These are phyloP conservation scores for Podosphaera fusca DNA, from an alignment of 2,329 filamentous ascomycete genomes.

Conservation along the genomic window DNA sequence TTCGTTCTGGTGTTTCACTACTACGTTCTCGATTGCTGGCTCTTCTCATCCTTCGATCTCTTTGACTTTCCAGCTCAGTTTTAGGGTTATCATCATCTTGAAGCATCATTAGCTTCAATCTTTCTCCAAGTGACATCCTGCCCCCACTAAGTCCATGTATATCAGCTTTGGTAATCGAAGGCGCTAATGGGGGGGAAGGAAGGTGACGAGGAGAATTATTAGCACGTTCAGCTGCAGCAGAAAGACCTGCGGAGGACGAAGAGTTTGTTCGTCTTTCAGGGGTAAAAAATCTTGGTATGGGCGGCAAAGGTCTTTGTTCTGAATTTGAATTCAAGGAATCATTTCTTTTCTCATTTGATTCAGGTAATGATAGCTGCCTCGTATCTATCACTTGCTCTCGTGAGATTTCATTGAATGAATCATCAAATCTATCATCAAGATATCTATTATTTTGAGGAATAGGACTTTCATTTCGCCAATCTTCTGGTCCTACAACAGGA, in stretches of 20 bases:
- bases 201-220: conserved; percentile 42
- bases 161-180: conserved; percentile 50
- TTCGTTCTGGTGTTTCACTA: conserved; percentile 15
- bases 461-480: conserved; percentile 62
- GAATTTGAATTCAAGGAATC: conserved; percentile 58
- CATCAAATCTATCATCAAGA: conserved; percentile 21
- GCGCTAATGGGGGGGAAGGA: conserved; percentile 47
- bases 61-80: conserved; percentile 38
- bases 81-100: conserved; percentile 38
- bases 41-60: conserved; percentile 45
- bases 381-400: conserved; percentile 15
- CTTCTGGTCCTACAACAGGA: conserved; percentile 87
- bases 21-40: conserved; percentile 27
- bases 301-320: conserved; percentile 67
- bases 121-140: conserved; percentile 67
- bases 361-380: conserved; percentile 3
- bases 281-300: conserved; percentile 42
- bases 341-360: conserved; percentile 29
- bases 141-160: conserved; percentile 51
- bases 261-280: conserved; percentile 22
- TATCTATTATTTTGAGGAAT: conserved; percentile 9
- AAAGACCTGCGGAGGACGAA: conserved; percentile 36
- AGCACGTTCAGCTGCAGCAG: conserved; percentile 49
- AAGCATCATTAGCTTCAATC: conserved; percentile 72
- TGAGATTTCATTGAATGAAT: conserved; percentile 35